Base-by-base conservation (phyloP, 768 basidiomycete genomes). In the Suillus clintonianus region DNA sequence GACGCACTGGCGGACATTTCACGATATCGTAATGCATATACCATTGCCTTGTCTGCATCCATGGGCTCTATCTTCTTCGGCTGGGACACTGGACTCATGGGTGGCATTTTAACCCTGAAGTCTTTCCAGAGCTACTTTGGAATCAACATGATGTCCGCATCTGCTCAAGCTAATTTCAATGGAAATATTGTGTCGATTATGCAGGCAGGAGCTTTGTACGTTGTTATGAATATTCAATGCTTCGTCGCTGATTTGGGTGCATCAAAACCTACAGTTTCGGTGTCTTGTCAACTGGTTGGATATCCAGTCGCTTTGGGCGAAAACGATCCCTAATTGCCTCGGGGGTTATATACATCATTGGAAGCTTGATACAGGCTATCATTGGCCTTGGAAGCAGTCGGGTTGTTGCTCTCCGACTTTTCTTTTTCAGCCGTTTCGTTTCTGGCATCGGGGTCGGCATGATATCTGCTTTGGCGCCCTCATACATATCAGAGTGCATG, bases 401-500 rank as follows among this genome's bases (percentile, higher is more conserved):
- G 61, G 58, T 34, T 6, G 76, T 78, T 3, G 80, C 72, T 14
- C 69, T 82, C 11, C 69, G 69, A 10, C 76, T 82, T 8, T 74
- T 83, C 42, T 83, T 80, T 65, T 81, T 81, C 66, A 77, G 82
- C 59, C 80, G 86, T 5, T 89, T 89, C 72, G 61, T 90, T 0
- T 81, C 83, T 7, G 89, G 89, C 22, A 76, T 88, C 58, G 87
- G 89, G 8, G 80, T 88, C 34, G 86, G 87, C 15, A 82, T 83
- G 79, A 77, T 81, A 8, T 79, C 81, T 1, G 82, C 83, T 5
- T 70, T 85, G 2, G 79, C 83, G 6, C 84, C 85, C 14, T 76
- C 82, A 0, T 86, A 85, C 54, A 77, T 84, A 11, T 84, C 83
- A 1, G 85, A 86, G 69, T 84, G 78, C 55, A 77, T 79, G 3